Conservation (phyloP, 352 stramenopile genomes). For the Globisporangium parvum region DNA sequence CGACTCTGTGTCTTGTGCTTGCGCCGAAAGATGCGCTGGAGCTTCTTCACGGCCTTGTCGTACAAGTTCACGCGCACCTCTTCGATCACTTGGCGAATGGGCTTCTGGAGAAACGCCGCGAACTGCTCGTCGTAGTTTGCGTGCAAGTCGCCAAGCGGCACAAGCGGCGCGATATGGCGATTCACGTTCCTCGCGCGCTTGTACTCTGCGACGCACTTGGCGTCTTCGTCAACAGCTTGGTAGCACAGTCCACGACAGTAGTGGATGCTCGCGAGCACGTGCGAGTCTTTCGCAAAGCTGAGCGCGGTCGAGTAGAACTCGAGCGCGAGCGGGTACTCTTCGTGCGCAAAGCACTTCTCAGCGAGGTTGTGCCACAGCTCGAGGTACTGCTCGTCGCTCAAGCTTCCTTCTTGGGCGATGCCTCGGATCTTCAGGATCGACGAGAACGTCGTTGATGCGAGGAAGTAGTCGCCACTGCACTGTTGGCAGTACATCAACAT, state of each 20-base stretch:
- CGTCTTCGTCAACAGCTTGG: slow-evolving; percentile 38
- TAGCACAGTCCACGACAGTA: slow-evolving; percentile 59
- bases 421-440: slow-evolving; percentile 28
- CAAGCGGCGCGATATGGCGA: slow-evolving; percentile 40
- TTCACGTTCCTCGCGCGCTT: slow-evolving; percentile 65
- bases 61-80: slow-evolving; percentile 59
- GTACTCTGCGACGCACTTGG: slow-evolving; percentile 50
- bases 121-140: slow-evolving; percentile 41
- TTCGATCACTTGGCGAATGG: slow-evolving; percentile 40
- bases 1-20: slow-evolving; percentile 18
- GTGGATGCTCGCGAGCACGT: slow-evolving; percentile 39
- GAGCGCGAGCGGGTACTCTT: slow-evolving; percentile 55
- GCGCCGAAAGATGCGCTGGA: slow-evolving; percentile 57
- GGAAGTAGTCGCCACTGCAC: slow-evolving; percentile 42
- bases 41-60: slow-evolving; percentile 42
- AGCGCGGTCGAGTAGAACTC: slow-evolving; percentile 56
- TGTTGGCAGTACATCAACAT: slow-evolving; percentile 72
- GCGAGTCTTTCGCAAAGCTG: slow-evolving; percentile 62
- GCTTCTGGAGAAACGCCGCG: slow-evolving; percentile 33
- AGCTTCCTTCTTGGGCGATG: slow-evolving; percentile 20
- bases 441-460: slow-evolving; percentile 42
- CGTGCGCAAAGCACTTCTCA: slow-evolving; percentile 57
- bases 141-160: slow-evolving; percentile 37
- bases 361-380: slow-evolving; percentile 46
- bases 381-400: slow-evolving; percentile 49